phyloP scores from a whole-genome alignment of 108 stramenopile species.

The Nitzschia sp. region DNA sequence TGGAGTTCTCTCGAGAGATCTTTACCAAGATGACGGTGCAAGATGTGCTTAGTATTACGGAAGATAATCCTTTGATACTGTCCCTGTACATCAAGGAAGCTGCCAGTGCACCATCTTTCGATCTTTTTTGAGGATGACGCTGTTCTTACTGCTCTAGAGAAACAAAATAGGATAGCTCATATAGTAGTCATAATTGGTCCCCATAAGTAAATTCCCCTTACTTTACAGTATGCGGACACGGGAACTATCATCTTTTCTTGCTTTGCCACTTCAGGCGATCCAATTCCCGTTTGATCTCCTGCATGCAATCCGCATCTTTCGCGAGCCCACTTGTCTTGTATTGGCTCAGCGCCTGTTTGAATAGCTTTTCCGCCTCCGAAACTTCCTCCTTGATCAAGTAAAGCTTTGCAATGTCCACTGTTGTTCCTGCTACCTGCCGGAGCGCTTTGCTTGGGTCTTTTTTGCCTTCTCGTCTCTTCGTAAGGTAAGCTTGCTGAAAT shows the following conservation, averaged over 20 bases:
- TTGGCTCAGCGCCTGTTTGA: slow-evolving; percentile 6
- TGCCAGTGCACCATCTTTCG: slow-evolving; percentile 17
- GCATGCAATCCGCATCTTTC: background rate
- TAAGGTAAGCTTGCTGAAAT: slow-evolving; percentile 16
- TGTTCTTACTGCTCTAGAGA: no score
- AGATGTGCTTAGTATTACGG: slow-evolving; percentile 21
- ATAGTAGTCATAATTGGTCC: no score
- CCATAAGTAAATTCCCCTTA: no score
- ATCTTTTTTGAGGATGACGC: slow-evolving; percentile 18
- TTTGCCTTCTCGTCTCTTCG: slow-evolving; percentile 11
- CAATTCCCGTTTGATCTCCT: slow-evolving; percentile 12
- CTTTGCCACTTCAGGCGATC: slow-evolving; percentile 12
- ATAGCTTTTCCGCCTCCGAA: slow-evolving; percentile 12
- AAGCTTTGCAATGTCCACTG: slow-evolving; percentile 8
- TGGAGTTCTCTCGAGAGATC: slow-evolving; percentile 22
- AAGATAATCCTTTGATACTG: slow-evolving; percentile 24
- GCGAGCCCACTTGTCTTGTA: slow-evolving; percentile 14
- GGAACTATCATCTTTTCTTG: no score
- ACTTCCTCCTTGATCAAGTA: slow-evolving; percentile 9
- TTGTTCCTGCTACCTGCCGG: slow-evolving; percentile 17
- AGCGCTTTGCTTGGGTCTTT: background rate
- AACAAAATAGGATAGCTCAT: no score
- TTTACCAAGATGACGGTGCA: slow-evolving; percentile 29
- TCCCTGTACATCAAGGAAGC: slow-evolving; percentile 27
- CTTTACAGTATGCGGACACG: no score